Base-by-base conservation (phyloP, 192 early-diverging fungal genomes). In the Podila horticola region DNA sequence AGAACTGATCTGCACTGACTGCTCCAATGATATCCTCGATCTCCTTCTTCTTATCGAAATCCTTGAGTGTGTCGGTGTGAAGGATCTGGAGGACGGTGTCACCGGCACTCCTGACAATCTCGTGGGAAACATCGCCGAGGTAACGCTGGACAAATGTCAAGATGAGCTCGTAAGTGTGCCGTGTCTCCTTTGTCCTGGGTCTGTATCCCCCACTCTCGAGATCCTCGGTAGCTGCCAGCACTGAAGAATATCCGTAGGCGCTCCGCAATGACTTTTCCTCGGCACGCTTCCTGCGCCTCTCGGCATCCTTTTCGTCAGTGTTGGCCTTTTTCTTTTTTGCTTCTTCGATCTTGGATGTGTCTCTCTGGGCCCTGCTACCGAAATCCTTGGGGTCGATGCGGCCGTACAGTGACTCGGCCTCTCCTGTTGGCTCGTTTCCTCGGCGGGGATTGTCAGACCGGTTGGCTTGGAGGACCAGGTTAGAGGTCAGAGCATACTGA, bases 391-490 rank as follows among this genome's bases (percentile, higher is more conserved):
- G 85, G 83, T 95, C 90, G 19, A 99, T 92, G 45, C 91, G 87
- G 33, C 97, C 97, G 85, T 90, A 93, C 24, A 99, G 87, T 7
- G 95, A 91, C 83, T 97, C 97, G 50, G 95, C 91, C 72, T 99
- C 97, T n/a, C 97, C 97, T 38, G 93, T 95, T 20, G 96, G 96
- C 74, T 99, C 96, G 70, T 96, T 89, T 83, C 94, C 93, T 50
- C 97, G 90, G 31, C 96, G 92, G 38, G 92, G 90, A 58, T 92
- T 84, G 20, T 88, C 87, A 58, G 92, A 89, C 26, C 98, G 89
- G 82, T 97, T 95, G 19, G 96, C 93, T 45, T 96, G 94, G 31
- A 98, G 90, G 5, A 99, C 98, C 67, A 98, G 88, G 89, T 97
- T 99, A n/a, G 95, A 92, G 83, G 95, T 98, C 20, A 95, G 95